Base-by-base conservation (phyloP, 345 rosid genomes). In the Turritis glabra region DNA sequence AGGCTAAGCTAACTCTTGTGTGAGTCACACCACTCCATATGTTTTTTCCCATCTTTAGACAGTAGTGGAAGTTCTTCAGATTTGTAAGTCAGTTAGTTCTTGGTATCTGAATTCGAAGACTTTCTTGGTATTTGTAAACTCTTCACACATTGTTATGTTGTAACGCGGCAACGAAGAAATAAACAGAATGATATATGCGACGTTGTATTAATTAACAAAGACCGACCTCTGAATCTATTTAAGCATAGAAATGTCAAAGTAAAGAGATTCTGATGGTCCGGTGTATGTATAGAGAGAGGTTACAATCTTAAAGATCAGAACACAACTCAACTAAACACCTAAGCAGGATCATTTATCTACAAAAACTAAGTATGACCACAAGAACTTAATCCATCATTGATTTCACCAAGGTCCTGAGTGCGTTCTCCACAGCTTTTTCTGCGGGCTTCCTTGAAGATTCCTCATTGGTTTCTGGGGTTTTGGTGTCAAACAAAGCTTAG, bases 1-100 rank as follows among this genome's bases (percentile, higher is more conserved):
- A 79, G 81, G 83, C 90, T 71, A 87, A 84, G 83, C 77, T 84
- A 84, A 93, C 87, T 78, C 88, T 83, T 83, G 77, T 71, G 88
- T 91, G 95, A 91, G 97, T 86, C 87, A 80, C 85, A 79, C 72
- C 79, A 78, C 54, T 80, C 75, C 79, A 74, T 72, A 63, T 83
- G 72, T 67, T 64, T 75, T 76, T 48, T 66, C 17, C 46, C 79
- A 82, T 80, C 44, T 62, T 69, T 44, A 26, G 25, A 18, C 73
- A 43, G 17, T 72, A 76, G 19, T 79, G 71, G 53, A 71, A 32
- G 69, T 53, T 21, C 35, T 76, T 23, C 8, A 48, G 43, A 53
- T 47, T 26, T 63, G 69, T 62, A 50, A 61, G 51, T 38, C 13
- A 25, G 8, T 15, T 59, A 5, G 25, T 19, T 69, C 6, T 30